Conservation (phyloP, 805 yeast species). For the Metschnikowia lunata region DNA sequence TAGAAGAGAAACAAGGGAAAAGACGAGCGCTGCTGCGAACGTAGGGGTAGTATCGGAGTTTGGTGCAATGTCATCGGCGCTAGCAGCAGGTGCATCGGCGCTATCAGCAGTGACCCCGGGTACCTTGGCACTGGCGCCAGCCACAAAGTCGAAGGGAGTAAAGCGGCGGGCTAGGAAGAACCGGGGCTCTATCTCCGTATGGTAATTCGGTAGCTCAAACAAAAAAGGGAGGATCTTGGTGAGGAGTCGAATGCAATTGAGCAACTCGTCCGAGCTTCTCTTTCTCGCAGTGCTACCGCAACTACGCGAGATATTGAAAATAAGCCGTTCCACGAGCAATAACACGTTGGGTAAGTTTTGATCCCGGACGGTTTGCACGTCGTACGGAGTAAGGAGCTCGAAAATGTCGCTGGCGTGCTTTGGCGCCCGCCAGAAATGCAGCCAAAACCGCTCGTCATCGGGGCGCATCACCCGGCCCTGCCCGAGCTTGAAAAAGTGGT, state of each 20-base stretch:
- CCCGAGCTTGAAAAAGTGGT: slow-evolving; percentile 56
- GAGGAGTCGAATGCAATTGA: slow-evolving; percentile 62
- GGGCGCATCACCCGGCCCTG: slow-evolving; percentile 37
- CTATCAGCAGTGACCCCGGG: neutral
- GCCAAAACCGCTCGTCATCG: slow-evolving; percentile 28
- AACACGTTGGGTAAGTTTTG: slow-evolving; percentile 55
- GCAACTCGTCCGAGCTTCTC: slow-evolving; percentile 31
- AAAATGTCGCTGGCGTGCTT: slow-evolving; percentile 53
- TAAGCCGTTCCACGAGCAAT: slow-evolving; percentile 40
- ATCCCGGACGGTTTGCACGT: slow-evolving; percentile 57
- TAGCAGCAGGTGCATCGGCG: neutral
- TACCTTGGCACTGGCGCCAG: neutral
- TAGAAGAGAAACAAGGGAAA: slow-evolving; percentile 39
- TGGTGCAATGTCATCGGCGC: neutral
- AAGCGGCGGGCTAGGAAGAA: slow-evolving; percentile 33
- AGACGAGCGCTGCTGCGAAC: slow-evolving; percentile 3
- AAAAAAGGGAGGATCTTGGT: slow-evolving; percentile 63
- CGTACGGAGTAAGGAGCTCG: slow-evolving; percentile 51
- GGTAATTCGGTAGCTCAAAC: slow-evolving; percentile 46
- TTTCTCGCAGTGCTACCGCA: slow-evolving; percentile 2
- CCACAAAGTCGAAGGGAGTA: slow-evolving; percentile 32
- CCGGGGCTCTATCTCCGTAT: slow-evolving; percentile 23
- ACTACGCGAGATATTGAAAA: slow-evolving; percentile 20
- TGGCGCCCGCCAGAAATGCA: slow-evolving; percentile 34
- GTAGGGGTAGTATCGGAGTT: neutral